These are phyloP conservation scores for Bipolaris victoriae DNA, from an alignment of 2,329 filamentous ascomycete genomes.

Conservation along the genomic window DNA sequence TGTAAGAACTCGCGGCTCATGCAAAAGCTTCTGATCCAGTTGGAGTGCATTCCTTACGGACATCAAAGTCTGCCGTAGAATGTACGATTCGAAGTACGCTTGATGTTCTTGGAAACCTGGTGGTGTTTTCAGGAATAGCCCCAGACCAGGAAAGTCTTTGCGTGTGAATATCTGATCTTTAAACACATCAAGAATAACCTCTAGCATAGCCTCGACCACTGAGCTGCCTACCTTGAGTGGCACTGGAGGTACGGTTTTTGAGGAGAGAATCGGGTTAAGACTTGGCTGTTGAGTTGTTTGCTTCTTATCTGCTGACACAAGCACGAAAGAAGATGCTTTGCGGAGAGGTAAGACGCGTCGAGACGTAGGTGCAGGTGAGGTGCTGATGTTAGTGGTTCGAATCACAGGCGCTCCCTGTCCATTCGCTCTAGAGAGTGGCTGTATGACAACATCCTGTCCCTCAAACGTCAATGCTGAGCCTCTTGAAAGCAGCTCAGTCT, in stretches of 20 bases:
- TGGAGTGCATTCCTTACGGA: conserved; percentile 74
- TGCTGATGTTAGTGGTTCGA: conserved; percentile 68
- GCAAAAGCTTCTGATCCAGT: conserved; percentile 72
- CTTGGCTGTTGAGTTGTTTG: conserved; percentile 63
- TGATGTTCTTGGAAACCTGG: conserved; percentile 94
- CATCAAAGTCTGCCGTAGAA: conserved; percentile 76
- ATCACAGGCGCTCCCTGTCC: conserved; percentile 69
- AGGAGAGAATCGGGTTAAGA: conserved; percentile 67
- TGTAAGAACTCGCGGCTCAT: conserved; percentile 81
- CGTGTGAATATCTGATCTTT: conserved; percentile 82
- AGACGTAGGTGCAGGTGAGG: conserved; percentile 39
- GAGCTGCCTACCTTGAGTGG: conserved; percentile 66
- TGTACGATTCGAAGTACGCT: conserved; percentile 91
- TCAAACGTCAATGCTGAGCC: conserved; percentile 84
- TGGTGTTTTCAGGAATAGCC: conserved; percentile 83
- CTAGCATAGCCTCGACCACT: conserved; percentile 76
- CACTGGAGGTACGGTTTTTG: conserved; percentile 58
- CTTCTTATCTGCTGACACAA: conserved; percentile 75
- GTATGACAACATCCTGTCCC: conserved; percentile 82
- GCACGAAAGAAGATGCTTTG: conserved; percentile 87
- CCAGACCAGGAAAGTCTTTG: conserved; percentile 90
- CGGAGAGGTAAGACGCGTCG: conserved; percentile 68
- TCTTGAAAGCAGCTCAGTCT: conserved; percentile 84
- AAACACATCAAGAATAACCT: conserved; percentile 80
- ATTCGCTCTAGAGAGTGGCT: conserved; percentile 70